Base-by-base conservation (phyloP, 192 early-diverging fungal genomes). In the Mortierella antarctica region DNA sequence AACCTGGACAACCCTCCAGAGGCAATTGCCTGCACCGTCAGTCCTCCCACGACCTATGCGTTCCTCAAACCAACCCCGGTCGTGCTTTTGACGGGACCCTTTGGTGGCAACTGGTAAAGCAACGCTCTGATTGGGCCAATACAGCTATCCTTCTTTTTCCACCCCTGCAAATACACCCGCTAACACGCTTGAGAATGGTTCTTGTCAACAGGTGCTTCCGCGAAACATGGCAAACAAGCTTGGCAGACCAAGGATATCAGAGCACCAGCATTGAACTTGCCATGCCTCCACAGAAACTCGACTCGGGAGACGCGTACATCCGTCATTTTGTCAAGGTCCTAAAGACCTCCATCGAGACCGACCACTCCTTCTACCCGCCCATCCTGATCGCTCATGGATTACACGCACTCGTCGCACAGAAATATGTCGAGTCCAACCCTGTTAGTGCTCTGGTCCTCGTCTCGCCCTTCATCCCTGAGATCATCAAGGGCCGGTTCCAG, bases 361-460 rank as follows among this genome's bases (percentile, higher is more conserved):
- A 84, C 56, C 65, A 82, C 14, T 71, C 78, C 6, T 84, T 77
- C 40, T 84, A 69, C 23, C 83, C 78, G 18, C 83, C 83, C 12
- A 75, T 84, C n/a, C 18, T 84, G 49, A 84, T 84, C 21, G 83
- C 83, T 5, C 79, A 84, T 62, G 83, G 83, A 10, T 60, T 82
- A 18, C 72, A 81, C 49, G 77, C 83, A 0, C 31, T 82, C 14
- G 70, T 76, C 11, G 83, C 83, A 7, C 68, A 82, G 20, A 76
- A 76, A 9, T 84, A 84, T 67, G 79, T 84, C 42, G 83, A 84
- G 44, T 84, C 83, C 12, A 74, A 84, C 39, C 83, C 83, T 45
- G 83, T 81, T 39, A 73, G 73, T 47, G 83, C 73, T 15, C 50
- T 84, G 46, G 79, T 84, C 5, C 62, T 84, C 2, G 72, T 84